phyloP scores from a whole-genome alignment of 1,284 basidiomycete genomes.

The Fomitopsis schrenkii region DNA sequence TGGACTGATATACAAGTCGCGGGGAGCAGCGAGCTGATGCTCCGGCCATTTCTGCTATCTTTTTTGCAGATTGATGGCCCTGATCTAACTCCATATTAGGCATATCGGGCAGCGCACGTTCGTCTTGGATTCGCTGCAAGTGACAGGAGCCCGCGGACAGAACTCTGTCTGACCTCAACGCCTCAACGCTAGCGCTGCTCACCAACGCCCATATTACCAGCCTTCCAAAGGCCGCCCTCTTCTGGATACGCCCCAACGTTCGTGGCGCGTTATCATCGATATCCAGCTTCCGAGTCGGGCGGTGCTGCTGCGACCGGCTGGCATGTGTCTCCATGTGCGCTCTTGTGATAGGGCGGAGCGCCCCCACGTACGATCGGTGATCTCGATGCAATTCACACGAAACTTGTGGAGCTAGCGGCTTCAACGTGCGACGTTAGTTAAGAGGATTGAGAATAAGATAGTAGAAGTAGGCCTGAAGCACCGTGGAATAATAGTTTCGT shows the following conservation, averaged over 20 bases:
- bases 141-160: neutral
- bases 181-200: neutral
- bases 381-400: no score
- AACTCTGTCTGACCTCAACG: neutral
- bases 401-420: no score
- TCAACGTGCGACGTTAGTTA: no score
- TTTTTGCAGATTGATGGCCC: slow-evolving; percentile 5
- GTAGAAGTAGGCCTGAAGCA: no score
- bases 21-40: neutral
- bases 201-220: neutral
- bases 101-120: slow-evolving; percentile 4
- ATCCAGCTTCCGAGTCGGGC: no score
- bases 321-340: neutral
- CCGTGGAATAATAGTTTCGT: no score
- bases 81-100: neutral
- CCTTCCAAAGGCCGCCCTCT: neutral
- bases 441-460: no score
- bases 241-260: neutral
- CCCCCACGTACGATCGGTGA: no score
- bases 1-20: neutral
- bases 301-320: neutral
- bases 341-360: neutral
- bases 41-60: slow-evolving; percentile 5
- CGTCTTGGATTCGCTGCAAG: neutral
- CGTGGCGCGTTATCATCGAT: neutral